phyloP scores from a whole-genome alignment of 2,329 filamentous ascomycete species.

The Amauroascus niger region DNA sequence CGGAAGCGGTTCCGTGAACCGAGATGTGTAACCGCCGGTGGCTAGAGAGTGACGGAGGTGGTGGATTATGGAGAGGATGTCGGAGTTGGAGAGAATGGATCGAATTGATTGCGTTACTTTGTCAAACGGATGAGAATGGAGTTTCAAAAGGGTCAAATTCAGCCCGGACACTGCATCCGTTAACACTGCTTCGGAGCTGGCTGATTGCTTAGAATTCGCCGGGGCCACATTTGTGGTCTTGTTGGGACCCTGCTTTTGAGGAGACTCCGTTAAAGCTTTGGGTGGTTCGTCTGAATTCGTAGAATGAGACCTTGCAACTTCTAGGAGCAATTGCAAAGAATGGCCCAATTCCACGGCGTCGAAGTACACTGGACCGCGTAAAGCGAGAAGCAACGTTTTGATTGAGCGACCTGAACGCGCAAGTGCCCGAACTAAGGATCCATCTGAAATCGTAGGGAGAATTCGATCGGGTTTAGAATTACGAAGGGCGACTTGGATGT shows the following conservation, averaged over 20 bases:
- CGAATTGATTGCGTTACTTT: slow-evolving; percentile 29
- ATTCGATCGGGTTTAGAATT: slow-evolving; percentile 28
- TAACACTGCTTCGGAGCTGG: slow-evolving; percentile 19
- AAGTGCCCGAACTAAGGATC: slow-evolving; percentile 34
- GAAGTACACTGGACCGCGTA: slow-evolving; percentile 30
- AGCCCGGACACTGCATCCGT: slow-evolving; percentile 31
- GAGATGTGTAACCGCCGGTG: slow-evolving; percentile 35
- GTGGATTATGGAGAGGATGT: slow-evolving; percentile 34
- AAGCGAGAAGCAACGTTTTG: slow-evolving; percentile 29
- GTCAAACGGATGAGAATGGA: slow-evolving; percentile 28
- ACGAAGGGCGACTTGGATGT: slow-evolving; percentile 34
- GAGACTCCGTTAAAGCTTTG: slow-evolving; percentile 26
- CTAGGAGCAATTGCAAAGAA: slow-evolving; percentile 33
- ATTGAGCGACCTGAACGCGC: slow-evolving; percentile 33
- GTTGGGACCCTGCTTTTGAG: slow-evolving; percentile 16
- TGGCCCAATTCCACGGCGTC: slow-evolving; percentile 34
- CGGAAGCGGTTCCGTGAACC: slow-evolving; percentile 34
- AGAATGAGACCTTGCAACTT: slow-evolving; percentile 30
- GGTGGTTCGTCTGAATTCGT: slow-evolving; percentile 27
- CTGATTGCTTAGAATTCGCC: slow-evolving; percentile 13
- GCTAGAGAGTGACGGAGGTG: slow-evolving; percentile 38
- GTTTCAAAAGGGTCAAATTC: slow-evolving; percentile 31
- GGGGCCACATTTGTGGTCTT: slow-evolving; percentile 13
- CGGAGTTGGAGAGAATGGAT: slow-evolving; percentile 31
- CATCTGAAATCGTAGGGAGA: slow-evolving; percentile 30